Percentiles rank a stretch among this genome's conserved stretches.
Evolutionary conservation across 1,284 basidiomycete genomes (phyloP).

Genomic region (Trichosporon sp.): DNA sequence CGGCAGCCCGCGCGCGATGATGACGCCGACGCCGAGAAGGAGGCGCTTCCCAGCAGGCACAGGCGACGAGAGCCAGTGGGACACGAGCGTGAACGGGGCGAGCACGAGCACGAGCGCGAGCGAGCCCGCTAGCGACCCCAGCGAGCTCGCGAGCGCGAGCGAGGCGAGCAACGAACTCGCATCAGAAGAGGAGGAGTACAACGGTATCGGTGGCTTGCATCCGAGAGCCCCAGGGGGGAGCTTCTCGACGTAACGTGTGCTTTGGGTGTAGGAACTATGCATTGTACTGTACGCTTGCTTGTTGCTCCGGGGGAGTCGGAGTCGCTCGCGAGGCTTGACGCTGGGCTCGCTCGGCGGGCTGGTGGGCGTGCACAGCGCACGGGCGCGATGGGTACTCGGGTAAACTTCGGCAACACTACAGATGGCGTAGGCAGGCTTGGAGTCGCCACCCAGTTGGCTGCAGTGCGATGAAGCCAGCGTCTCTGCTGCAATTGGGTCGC

Average conservation of each 20-base stretch:
- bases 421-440: too few species aligned
- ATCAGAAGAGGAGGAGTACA: slow-evolving; percentile 1
- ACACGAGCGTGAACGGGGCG: background rate
- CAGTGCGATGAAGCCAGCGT: too few species aligned
- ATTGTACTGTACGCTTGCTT: background rate
- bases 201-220: background rate
- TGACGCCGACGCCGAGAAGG: background rate
- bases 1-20: background rate
- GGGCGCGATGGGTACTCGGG: too few species aligned
- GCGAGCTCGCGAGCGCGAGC: background rate
- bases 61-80: slow-evolving; percentile 12
- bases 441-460: background rate
- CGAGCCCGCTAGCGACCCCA: background rate
- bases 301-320: too few species aligned
- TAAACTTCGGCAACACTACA: background rate
- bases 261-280: background rate
- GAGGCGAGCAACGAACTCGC: background rate
- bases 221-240: background rate
- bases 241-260: background rate
- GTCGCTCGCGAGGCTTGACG: too few species aligned
- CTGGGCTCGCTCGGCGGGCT: too few species aligned
- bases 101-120: background rate
- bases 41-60: slow-evolving; percentile 17
- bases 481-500: background rate
- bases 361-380: background rate